Conservation (phyloP, 2,329 filamentous ascomycete species). For the Calonectria pauciramosa region DNA sequence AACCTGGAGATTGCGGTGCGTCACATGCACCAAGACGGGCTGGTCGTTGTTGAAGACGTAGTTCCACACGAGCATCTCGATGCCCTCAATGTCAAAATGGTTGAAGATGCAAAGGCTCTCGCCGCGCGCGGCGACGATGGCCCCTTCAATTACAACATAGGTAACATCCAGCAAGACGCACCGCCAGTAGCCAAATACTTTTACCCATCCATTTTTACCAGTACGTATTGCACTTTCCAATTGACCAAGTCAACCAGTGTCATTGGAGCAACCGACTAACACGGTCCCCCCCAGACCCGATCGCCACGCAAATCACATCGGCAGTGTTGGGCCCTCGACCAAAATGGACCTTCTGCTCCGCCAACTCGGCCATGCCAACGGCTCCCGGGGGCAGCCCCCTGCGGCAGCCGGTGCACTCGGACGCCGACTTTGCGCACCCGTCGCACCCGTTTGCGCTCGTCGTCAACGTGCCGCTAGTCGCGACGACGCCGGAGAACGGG, state of each 20-base stretch:
- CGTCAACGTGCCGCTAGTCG: constrained; percentile 66
- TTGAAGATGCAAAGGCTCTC: constrained; percentile 66
- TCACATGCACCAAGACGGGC: constrained; percentile 65
- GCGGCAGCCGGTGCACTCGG: constrained; percentile 70
- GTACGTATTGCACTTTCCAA: constrained; percentile 50
- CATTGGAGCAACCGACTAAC: too few relatives aligned
- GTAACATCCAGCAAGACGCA: constrained; percentile 73
- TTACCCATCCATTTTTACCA: constrained; percentile 65
- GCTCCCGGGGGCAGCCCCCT: constrained; percentile 54
- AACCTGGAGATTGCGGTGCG: constrained; percentile 70
- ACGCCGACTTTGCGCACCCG: constrained; percentile 71
- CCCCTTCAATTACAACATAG: constrained; percentile 74
- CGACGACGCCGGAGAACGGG: constrained; percentile 65
- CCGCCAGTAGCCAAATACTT: constrained; percentile 65
- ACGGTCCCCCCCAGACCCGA: constrained; percentile 65
- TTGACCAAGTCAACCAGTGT: not conserved
- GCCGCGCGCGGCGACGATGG: constrained; percentile 65
- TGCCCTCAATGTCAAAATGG: constrained; percentile 70
- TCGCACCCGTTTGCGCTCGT: constrained; percentile 68
- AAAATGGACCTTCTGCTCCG: constrained; percentile 70
- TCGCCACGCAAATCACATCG: constrained; percentile 69
- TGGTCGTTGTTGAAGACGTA: constrained; percentile 69
- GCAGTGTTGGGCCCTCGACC: constrained; percentile 67
- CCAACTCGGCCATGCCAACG: constrained; percentile 69
- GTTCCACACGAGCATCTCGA: constrained; percentile 67